phyloP scores from a whole-genome alignment of 108 stramenopile species.

The Skeletonema potamos region DNA sequence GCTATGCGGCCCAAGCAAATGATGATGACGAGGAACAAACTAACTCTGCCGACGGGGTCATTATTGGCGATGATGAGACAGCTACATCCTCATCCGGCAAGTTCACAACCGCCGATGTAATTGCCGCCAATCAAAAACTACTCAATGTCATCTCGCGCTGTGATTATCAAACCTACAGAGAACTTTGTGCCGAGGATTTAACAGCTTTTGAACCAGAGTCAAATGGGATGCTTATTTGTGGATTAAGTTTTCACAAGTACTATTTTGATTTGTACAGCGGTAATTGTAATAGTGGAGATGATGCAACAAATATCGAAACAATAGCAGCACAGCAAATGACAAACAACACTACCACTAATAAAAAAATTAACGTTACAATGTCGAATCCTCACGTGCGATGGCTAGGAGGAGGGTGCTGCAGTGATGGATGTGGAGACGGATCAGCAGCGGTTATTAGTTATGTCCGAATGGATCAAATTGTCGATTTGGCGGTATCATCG shows the following conservation, averaged over 20 bases:
- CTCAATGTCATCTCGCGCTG: constrained; percentile 23
- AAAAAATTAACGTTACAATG: constrained; percentile 36
- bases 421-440: constrained; percentile 4
- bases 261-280: constrained; percentile 32
- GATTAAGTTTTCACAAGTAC: constrained; percentile 41
- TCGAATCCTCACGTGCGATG: constrained; percentile 22
- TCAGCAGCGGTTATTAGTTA: constrained; percentile 34
- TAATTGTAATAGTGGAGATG: not conserved
- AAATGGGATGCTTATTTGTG: constrained; percentile 21
- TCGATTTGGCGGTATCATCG: no score
- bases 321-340: not conserved
- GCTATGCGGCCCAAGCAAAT: not conserved
- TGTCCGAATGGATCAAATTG: constrained; percentile 25
- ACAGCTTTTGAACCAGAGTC: constrained; percentile 47
- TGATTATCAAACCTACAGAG: constrained; percentile 26
- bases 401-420: constrained; percentile 14
- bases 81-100: not conserved
- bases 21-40: not conserved
- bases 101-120: constrained; percentile 2
- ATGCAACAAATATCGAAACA: not conserved
- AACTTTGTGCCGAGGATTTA: constrained; percentile 14
- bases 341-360: not conserved
- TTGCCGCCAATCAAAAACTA: constrained; percentile 15
- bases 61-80: not conserved
- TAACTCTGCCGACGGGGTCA: not conserved